phyloP scores from a whole-genome alignment of 2,329 filamentous ascomycete species.

The Aspergillus thermomutatus region DNA sequence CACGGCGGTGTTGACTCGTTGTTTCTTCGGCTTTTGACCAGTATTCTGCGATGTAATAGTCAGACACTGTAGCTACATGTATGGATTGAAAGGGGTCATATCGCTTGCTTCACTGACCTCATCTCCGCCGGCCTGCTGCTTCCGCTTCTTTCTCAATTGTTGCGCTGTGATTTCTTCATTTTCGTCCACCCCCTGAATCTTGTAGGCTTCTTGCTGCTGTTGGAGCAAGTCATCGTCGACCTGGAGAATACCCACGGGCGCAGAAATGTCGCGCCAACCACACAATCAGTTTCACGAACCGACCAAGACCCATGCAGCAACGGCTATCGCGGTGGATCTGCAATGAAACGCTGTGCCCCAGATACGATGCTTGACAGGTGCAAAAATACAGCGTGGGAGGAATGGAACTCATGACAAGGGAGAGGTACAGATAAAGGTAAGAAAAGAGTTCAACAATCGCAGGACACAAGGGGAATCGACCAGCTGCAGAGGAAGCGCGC shows the following conservation, averaged over 20 bases:
- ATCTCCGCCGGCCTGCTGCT: constrained; percentile 49
- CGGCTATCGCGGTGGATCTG: constrained; percentile 13
- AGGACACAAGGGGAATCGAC: constrained; percentile 9
- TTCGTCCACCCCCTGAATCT: constrained; percentile 58
- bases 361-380: neutral
- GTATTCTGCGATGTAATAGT: constrained; percentile 19
- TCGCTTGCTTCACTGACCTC: constrained; percentile 42
- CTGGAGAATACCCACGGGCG: constrained; percentile 41
- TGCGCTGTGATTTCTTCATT: constrained; percentile 45
- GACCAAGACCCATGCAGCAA: constrained; percentile 16
- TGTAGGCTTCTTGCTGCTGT: constrained; percentile 61
- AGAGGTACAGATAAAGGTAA: constrained; percentile 5
- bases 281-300: constrained; percentile 33
- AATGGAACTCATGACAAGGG: neutral
- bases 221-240: constrained; percentile 59
- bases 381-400: constrained; percentile 4
- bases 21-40: constrained; percentile 40
- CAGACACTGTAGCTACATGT: neutral
- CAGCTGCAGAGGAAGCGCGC: constrained; percentile 18
- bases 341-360: constrained; percentile 5
- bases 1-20: constrained; percentile 75
- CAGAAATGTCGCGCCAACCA: constrained; percentile 24
- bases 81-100: neutral
- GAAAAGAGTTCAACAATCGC: constrained; percentile 15
- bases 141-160: constrained; percentile 51